Conservation (phyloP, 257 asterid species). For the Coffea eugenioides region DNA sequence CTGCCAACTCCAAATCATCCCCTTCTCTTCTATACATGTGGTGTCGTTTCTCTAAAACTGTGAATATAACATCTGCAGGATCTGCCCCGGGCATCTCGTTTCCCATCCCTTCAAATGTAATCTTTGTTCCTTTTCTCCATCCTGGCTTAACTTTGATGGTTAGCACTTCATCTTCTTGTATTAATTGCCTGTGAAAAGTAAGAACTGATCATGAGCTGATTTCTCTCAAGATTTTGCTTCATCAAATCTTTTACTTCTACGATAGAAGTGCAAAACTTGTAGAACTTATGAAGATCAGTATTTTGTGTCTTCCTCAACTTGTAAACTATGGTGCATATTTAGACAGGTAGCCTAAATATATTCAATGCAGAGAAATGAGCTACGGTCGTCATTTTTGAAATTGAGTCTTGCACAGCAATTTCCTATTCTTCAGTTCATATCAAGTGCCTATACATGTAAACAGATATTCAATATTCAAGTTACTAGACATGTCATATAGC, state of each 20-base stretch:
- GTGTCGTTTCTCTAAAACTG: conserved; percentile 54
- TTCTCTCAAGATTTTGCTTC: not conserved
- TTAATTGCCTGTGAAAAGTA: conserved; percentile 37
- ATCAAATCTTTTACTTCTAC: not conserved
- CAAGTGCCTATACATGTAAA: too few relatives aligned
- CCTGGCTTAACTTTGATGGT: conserved; percentile 75
- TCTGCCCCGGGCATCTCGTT: conserved; percentile 43
- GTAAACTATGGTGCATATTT: not conserved
- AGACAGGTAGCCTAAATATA: not conserved
- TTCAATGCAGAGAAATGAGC: too few relatives aligned
- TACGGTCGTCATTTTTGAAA: too few relatives aligned
- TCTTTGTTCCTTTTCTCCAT: conserved; percentile 65
- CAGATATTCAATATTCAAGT: too few relatives aligned
- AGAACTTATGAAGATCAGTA: not conserved
- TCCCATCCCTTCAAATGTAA: conserved; percentile 71
- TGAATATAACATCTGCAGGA: conserved; percentile 50
- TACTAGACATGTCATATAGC: too few relatives aligned
- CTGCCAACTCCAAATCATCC: conserved; percentile 49
- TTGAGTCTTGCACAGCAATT: too few relatives aligned
- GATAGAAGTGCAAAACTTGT: not conserved
- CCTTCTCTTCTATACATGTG: conserved; percentile 50
- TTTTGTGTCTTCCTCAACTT: not conserved
- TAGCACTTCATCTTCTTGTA: conserved; percentile 52
- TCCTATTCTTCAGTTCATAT: too few relatives aligned
- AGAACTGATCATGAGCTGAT: not conserved